Evolutionary conservation across 495 filamentous ascomycete genomes (phyloP).

Genomic region (Niebla homalea): DNA sequence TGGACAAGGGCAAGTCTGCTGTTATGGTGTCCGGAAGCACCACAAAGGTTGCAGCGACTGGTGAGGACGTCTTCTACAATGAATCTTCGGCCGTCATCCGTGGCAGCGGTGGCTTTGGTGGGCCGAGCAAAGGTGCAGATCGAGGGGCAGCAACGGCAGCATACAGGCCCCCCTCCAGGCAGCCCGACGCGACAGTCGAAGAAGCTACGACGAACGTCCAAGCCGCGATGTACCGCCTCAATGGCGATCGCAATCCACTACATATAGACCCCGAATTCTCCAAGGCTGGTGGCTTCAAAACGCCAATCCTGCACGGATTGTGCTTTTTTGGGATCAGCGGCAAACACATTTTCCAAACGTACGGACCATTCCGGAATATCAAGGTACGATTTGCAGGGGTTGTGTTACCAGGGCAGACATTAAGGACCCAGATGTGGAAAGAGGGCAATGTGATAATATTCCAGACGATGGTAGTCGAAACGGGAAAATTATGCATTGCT

Average conservation of each 20-base stretch:
- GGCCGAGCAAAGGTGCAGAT: constrained; percentile 62
- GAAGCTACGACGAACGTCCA: constrained; percentile 88
- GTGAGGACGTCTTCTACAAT: constrained; percentile 93
- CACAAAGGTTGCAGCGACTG: constrained; percentile 64
- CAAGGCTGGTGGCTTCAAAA: constrained; percentile 92
- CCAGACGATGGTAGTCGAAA: constrained; percentile 90
- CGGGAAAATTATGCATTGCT: constrained; percentile 82
- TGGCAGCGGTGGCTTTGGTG: constrained; percentile 85
- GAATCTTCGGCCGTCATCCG: constrained; percentile 85
- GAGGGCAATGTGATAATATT: constrained; percentile 80
- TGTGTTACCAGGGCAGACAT: constrained; percentile 84
- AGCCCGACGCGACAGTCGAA: constrained; percentile 71
- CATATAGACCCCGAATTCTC: constrained; percentile 93
- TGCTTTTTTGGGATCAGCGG: constrained; percentile 89
- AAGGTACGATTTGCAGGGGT: constrained; percentile 94
- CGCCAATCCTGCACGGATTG: constrained; percentile 85
- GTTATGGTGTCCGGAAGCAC: constrained; percentile 67
- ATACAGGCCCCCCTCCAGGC: constrained; percentile 64
- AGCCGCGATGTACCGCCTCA: constrained; percentile 87
- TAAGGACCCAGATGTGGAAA: constrained; percentile 98
- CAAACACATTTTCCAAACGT: constrained; percentile 79
- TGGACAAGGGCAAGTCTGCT: constrained; percentile 90
- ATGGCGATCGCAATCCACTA: constrained; percentile 85
- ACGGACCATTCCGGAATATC: constrained; percentile 77
- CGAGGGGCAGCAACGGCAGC: constrained; percentile 66